phyloP scores from a whole-genome alignment of 2,329 filamentous ascomycete genomes.

The Ceratocystis lukuohia region DNA sequence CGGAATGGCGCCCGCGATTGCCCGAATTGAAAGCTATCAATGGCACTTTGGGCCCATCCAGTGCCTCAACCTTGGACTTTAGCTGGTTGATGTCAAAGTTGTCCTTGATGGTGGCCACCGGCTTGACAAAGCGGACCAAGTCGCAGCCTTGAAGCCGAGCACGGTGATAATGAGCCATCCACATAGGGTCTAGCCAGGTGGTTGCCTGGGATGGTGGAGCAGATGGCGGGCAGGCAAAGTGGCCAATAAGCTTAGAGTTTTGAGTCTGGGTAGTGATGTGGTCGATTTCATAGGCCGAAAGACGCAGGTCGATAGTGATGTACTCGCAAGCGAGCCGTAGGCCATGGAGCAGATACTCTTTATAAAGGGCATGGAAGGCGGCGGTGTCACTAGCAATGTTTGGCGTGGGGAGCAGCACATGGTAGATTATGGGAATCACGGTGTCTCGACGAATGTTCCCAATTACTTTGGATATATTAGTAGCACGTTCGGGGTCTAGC shows the following conservation, averaged over 20 bases:
- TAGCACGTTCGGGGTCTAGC: conserved; percentile 28
- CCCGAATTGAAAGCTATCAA: conserved; percentile 55
- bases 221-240: conserved; percentile 29
- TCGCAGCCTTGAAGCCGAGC: conserved; percentile 47
- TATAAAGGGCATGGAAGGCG: conserved; percentile 30
- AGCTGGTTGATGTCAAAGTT: conserved; percentile 48
- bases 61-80: conserved; percentile 34
- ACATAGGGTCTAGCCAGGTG: conserved; percentile 44
- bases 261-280: conserved; percentile 40
- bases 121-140: conserved; percentile 47
- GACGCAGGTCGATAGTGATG: conserved; percentile 46
- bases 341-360: conserved; percentile 45
- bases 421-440: conserved; percentile 45
- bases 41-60: conserved; percentile 35
- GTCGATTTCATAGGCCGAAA: conserved; percentile 38
- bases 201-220: conserved; percentile 14
- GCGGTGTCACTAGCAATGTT: conserved; percentile 18
- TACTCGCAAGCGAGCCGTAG: conserved; percentile 51
- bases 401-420: conserved; percentile 31
- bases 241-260: conserved; percentile 48
- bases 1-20: conserved; percentile 46
- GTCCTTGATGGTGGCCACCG: conserved; percentile 43
- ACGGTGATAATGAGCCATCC: conserved; percentile 43
- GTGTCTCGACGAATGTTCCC: conserved; percentile 49
- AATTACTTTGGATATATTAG: conserved; percentile 43